Conservation (phyloP, 2,329 filamentous ascomycete species). For the Whalleya microplaca region DNA sequence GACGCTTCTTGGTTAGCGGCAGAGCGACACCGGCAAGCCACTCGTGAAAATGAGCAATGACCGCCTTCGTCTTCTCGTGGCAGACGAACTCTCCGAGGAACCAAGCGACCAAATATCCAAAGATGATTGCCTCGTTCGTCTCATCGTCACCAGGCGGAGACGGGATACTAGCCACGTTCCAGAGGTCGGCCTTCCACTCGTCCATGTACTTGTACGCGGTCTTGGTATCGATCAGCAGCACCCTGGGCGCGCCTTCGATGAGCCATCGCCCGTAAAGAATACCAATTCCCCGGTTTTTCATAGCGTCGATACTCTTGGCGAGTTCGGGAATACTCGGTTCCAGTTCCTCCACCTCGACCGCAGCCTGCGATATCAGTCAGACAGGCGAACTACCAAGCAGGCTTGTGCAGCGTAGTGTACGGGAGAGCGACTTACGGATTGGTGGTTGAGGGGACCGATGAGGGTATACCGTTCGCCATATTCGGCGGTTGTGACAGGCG, state of each 20-base stretch:
- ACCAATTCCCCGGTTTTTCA: conserved; percentile 88
- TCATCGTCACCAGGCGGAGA: conserved; percentile 89
- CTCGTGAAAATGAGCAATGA: conserved; percentile 98
- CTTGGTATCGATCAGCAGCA: conserved; percentile 92
- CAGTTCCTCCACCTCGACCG: conserved; percentile 96
- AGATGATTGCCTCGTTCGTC: conserved; percentile 96
- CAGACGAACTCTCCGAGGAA: conserved; percentile 97
- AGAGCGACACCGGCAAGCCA: conserved; percentile 95
- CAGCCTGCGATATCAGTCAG: conserved; percentile 61
- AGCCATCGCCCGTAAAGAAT: conserved; percentile 96
- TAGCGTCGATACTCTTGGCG: conserved; percentile 81
- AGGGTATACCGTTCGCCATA: conserved; percentile 98
- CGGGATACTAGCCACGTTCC: conserved; percentile 92
- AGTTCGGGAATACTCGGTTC: conserved; percentile 82
- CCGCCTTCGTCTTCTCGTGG: conserved; percentile 87
- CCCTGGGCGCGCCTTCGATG: conserved; percentile 92
- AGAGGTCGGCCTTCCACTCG: conserved; percentile 97
- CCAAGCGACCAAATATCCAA: conserved; percentile 97
- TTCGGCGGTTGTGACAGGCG: conserved; percentile 94
- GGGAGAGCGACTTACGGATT: conserved; percentile 65
- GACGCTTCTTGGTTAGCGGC: conserved; percentile 88
- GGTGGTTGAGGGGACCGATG: conserved; percentile 90
- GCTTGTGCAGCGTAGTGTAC: conserved; percentile 11
- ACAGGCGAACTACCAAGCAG: conserved; percentile 27
- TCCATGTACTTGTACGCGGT: conserved; percentile 89